Percentiles rank a stretch among this genome's conserved stretches.
Evolutionary conservation across 2,329 filamentous ascomycete genomes (phyloP).

Genomic region (Scedosporium minutisporum): DNA sequence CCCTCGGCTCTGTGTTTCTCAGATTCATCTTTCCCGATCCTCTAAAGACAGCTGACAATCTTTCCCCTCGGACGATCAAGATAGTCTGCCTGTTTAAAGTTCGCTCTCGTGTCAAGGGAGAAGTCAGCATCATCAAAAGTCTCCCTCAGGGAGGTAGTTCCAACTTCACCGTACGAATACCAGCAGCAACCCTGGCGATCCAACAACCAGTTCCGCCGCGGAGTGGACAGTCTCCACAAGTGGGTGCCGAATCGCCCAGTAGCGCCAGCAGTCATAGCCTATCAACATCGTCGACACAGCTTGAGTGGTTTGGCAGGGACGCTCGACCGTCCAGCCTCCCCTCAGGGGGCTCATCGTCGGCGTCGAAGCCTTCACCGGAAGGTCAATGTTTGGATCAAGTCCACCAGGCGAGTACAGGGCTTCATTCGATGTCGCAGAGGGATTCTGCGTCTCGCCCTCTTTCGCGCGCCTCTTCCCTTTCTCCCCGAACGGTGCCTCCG

Average conservation of each 20-base stretch:
- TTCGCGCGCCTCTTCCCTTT: not conserved
- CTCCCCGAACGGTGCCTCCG: not conserved
- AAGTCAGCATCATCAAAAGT: not conserved
- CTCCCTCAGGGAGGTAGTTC: not conserved
- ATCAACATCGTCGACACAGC: not conserved
- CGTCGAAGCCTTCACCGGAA: not conserved
- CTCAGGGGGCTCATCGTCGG: not conserved
- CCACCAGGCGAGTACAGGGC: not conserved
- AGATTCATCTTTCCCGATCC: not conserved
- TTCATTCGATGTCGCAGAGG: slow-evolving; percentile 1
- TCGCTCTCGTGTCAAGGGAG: not conserved
- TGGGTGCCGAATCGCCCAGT: not conserved
- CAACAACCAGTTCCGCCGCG: not conserved
- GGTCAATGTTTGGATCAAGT: slow-evolving; percentile 1
- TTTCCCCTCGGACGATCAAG: too few relatives aligned
- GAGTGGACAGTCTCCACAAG: not conserved
- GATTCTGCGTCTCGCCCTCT: slow-evolving; percentile 1
- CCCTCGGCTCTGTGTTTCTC: too few relatives aligned
- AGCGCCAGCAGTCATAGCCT: not conserved
- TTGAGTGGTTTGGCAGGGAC: not conserved
- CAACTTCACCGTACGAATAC: not conserved
- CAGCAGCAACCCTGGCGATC: slow-evolving; percentile 1
- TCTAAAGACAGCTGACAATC: not conserved
- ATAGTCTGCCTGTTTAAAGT: not conserved
- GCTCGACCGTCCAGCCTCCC: not conserved